These are phyloP conservation scores for Pistacia integerrima DNA, from an alignment of 345 rosid species.

Conservation along the genomic window DNA sequence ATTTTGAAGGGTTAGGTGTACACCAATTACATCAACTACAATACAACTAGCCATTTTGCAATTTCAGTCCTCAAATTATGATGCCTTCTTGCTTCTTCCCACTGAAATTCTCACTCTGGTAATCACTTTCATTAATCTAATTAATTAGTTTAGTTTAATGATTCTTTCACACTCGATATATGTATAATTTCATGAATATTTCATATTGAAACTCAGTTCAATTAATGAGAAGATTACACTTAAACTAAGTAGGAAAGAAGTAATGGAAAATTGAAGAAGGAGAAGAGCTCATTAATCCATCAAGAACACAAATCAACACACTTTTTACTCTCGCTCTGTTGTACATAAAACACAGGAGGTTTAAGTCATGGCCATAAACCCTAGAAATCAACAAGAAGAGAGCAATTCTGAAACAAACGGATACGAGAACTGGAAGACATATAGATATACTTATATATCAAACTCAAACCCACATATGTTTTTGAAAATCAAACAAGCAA, in stretches of 20 bases:
- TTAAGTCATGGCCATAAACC: slow-evolving; percentile 8
- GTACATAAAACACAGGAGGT: slow-evolving; percentile 9
- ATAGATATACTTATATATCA: too few species aligned
- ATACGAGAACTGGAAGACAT: neutral
- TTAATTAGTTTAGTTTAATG: too few species aligned
- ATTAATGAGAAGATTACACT: neutral
- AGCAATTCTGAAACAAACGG: neutral
- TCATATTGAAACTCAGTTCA: neutral
- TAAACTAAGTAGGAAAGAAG: neutral
- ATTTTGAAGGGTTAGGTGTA: slow-evolving; percentile 11
- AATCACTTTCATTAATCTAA: too few species aligned
- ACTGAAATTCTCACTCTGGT: too few species aligned
- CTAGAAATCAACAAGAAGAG: neutral
- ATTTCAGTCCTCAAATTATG: neutral
- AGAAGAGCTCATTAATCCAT: slow-evolving; percentile 9
- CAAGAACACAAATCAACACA: slow-evolving; percentile 16
- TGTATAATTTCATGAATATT: too few species aligned
- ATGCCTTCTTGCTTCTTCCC: neutral
- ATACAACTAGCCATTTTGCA: too few species aligned
- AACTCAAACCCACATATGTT: slow-evolving; percentile 1
- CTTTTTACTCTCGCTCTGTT: slow-evolving; percentile 3
- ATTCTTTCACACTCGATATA: too few species aligned
- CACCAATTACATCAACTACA: neutral
- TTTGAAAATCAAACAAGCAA: neutral
- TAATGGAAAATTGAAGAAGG: neutral